Conservation (phyloP, 2,329 filamentous ascomycete genomes). For the Microdochium nivale region DNA sequence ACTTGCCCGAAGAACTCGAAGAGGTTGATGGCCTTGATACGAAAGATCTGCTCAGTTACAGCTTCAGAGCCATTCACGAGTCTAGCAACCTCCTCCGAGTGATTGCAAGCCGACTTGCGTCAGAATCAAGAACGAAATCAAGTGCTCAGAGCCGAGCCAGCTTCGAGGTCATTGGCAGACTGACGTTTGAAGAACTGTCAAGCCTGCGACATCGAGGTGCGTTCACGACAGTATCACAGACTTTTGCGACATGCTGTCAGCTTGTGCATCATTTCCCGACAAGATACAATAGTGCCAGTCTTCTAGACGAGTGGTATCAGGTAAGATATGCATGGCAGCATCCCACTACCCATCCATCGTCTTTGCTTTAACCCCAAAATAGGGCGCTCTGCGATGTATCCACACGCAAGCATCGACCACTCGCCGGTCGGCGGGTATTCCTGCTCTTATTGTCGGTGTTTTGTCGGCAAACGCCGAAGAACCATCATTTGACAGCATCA, state of each 20-base stretch:
- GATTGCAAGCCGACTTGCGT: conserved; percentile 35
- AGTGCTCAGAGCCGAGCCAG: conserved; percentile 38
- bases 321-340: conserved; percentile 25
- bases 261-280: conserved; percentile 39
- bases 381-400: conserved; percentile 63
- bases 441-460: conserved; percentile 76
- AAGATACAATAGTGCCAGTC: conserved; percentile 19
- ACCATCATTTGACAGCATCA: conserved; percentile 56
- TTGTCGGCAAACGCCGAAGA: conserved; percentile 54
- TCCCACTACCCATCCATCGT: neutral
- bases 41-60: conserved; percentile 88
- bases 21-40: conserved; percentile 65
- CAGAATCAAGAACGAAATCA: neutral
- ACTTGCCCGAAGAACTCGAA: conserved; percentile 68
- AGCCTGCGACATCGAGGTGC: conserved; percentile 83
- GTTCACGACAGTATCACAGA: conserved; percentile 86
- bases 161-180: conserved; percentile 58
- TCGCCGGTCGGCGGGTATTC: conserved; percentile 83
- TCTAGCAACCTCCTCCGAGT: conserved; percentile 63
- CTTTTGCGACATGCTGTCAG: conserved; percentile 74
- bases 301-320: conserved; percentile 64
- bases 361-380: conserved; percentile 5
- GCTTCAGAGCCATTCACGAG: conserved; percentile 91
- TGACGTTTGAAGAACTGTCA: conserved; percentile 76
- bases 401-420: conserved; percentile 73